Conservation (phyloP, 768 basidiomycete species). For the Ramaria rubella region DNA sequence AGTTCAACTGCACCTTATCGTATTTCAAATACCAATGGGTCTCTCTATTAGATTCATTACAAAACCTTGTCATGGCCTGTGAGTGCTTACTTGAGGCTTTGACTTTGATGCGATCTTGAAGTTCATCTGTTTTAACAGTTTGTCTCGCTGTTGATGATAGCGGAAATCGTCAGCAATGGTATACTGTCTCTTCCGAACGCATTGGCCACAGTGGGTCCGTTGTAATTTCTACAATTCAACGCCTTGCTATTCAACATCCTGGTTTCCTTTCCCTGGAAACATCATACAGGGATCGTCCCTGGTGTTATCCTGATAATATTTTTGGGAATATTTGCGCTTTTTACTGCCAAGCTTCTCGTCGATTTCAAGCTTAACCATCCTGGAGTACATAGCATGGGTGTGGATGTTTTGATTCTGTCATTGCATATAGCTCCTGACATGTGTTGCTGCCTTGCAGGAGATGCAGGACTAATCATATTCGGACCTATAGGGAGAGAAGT, state of each 20-base stretch:
- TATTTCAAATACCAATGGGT: background rate
- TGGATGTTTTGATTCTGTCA: background rate
- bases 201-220: slow-evolving; percentile 42
- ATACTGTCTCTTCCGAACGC: slow-evolving; percentile 48
- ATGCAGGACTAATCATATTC: slow-evolving; percentile 44
- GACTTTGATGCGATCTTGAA: too few species aligned
- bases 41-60: slow-evolving; percentile 38
- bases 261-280: background rate
- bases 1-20: background rate
- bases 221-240: background rate
- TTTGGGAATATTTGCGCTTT: slow-evolving; percentile 44
- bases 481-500: slow-evolving; percentile 43
- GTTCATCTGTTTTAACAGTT: slow-evolving; percentile 26
- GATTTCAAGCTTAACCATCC: slow-evolving; percentile 54
- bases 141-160: slow-evolving; percentile 46
- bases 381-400: slow-evolving; percentile 48
- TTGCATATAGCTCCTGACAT: background rate
- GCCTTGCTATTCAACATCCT: background rate
- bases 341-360: slow-evolving; percentile 46
- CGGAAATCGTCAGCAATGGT: slow-evolving; percentile 52
- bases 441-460: slow-evolving; percentile 29
- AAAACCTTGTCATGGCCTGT: slow-evolving; percentile 47
- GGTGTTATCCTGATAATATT: slow-evolving; percentile 48
- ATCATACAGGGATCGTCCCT: slow-evolving; percentile 40
- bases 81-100: background rate